These are phyloP conservation scores for Wickerhamomyces tratensis DNA, from an alignment of 805 yeast genomes.

Conservation along the genomic window DNA sequence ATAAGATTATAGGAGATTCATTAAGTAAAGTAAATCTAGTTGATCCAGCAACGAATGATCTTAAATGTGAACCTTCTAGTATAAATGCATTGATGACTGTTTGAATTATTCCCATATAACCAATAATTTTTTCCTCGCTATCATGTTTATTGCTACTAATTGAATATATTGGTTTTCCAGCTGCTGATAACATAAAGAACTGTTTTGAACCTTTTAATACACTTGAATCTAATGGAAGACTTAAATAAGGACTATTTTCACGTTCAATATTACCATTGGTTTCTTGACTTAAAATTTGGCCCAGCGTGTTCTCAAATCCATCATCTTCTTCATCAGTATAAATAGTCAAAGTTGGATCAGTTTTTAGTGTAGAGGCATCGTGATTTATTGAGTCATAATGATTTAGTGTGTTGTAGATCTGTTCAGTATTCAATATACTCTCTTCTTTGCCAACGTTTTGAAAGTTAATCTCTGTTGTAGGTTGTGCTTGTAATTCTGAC, in stretches of 20 bases:
- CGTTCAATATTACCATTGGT: slow-evolving; percentile 1
- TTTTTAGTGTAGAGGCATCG: slow-evolving; percentile 12
- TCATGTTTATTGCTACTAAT: slow-evolving; percentile 39
- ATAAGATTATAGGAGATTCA: slow-evolving; percentile 60
- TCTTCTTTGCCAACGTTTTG: slow-evolving; percentile 9
- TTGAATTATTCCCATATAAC: slow-evolving; percentile 73
- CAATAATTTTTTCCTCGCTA: slow-evolving; percentile 52
- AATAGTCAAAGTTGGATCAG: slow-evolving; percentile 20
- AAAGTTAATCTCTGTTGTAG: slow-evolving; percentile 23
- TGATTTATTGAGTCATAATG: slow-evolving; percentile 3
- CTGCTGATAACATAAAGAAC: slow-evolving; percentile 67
- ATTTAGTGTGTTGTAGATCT: neutral
- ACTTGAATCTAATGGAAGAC: neutral
- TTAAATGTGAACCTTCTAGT: slow-evolving; percentile 27
- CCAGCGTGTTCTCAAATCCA: slow-evolving; percentile 7
- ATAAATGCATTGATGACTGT: slow-evolving; percentile 68
- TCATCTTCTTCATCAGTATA: slow-evolving; percentile 16
- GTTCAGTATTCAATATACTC: slow-evolving; percentile 5
- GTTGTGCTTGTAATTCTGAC: slow-evolving; percentile 17
- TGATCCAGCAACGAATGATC: slow-evolving; percentile 41
- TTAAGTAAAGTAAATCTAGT: slow-evolving; percentile 49
- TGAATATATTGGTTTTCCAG: slow-evolving; percentile 85
- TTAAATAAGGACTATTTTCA: no score
- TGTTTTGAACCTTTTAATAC: slow-evolving; percentile 35
- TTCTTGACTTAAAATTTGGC: slow-evolving; percentile 15